Base-by-base conservation (phyloP, 139 green algal genomes). In the Chlamydomonas sp. region DNA sequence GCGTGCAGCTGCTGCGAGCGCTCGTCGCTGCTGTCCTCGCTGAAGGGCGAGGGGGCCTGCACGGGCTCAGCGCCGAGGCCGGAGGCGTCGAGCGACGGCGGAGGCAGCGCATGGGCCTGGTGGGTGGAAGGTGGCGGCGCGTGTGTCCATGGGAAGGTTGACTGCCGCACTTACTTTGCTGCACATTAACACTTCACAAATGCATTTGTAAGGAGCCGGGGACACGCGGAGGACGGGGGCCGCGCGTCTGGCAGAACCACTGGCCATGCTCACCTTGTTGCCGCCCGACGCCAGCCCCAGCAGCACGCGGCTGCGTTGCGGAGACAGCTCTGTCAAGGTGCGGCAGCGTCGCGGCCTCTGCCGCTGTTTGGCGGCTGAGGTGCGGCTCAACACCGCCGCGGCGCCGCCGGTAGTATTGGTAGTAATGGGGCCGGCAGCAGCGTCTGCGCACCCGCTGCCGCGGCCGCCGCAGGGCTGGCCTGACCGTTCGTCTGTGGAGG, bases 11-110 rank as follows among this genome's bases (percentile, higher is more conserved):
- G 64, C 64, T 49, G 79, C 58, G 76, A 10, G n/a, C 64, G 15
- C 66, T 84, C 79, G n/a, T 84, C 63, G 14, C 76, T 64, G 79
- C 79, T 84, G 14, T 84, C 79, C 49, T 84, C 79, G 66, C 79
- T 84, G 66, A 77, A 84, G 59, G 79, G 49, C 2, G 79, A 84
- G 14, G 79, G 79, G 57, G 76, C 64, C 3, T 57, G 2, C 7
- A 84, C 31, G 12, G 31, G 63, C n/a, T 2, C 31, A 1, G 7
- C 16, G 79, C 79, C 79, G 64, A 75, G 79, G 12, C 49, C 12
- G 4, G 14, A 14, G 64, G 76, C 79, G 66, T 84, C 79, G 31
- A 75, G 63, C 0, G 49, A 17, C 2, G 79, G 63, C 2, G 79
- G 79, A 5, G 79, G 79, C 63, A 84, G 79, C 31, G 62, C 18